Conservation (phyloP, 306 rosid species). For the Corylus americana region DNA sequence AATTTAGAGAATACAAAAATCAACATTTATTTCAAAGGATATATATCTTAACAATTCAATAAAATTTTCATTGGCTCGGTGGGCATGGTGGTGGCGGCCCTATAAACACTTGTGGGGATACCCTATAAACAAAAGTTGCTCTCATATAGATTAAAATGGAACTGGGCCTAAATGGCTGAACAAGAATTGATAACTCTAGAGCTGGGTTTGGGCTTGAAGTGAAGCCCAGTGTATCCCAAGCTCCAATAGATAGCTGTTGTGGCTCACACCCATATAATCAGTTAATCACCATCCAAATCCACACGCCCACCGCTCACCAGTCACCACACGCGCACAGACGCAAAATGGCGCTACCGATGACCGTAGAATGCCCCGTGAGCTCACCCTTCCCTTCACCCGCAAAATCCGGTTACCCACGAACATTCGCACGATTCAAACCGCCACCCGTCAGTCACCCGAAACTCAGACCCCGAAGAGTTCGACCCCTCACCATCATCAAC, state of each 20-base stretch:
- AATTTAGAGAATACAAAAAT: too few species aligned
- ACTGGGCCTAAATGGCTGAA: not conserved
- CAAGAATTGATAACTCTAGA: not conserved
- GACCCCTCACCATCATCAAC: constrained; percentile 16
- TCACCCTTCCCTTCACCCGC: constrained; percentile 24
- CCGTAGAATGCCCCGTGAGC: constrained; percentile 17
- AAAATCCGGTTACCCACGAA: constrained; percentile 2
- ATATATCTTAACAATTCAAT: too few species aligned
- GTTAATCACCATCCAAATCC: constrained; percentile 24
- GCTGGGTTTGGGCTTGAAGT: not conserved
- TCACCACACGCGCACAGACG: not conserved
- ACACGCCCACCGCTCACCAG: not conserved
- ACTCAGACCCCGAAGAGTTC: not conserved
- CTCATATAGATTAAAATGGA: too few species aligned
- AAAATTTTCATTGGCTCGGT: too few species aligned
- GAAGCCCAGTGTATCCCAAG: not conserved
- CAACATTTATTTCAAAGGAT: too few species aligned
- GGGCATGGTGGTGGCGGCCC: too few species aligned
- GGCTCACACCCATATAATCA: not conserved
- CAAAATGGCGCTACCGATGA: constrained; percentile 32
- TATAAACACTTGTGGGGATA: too few species aligned
- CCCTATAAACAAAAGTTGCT: too few species aligned
- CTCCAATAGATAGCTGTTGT: not conserved
- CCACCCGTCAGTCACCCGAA: constrained; percentile 8
- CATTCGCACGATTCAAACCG: constrained; percentile 20